A percentile compares a stretch with the other conserved stretches of the same genome.
Evolutionary conservation across 257 asterid species (phyloP).

Genomic region (Voacanga thouarsii): DNA sequence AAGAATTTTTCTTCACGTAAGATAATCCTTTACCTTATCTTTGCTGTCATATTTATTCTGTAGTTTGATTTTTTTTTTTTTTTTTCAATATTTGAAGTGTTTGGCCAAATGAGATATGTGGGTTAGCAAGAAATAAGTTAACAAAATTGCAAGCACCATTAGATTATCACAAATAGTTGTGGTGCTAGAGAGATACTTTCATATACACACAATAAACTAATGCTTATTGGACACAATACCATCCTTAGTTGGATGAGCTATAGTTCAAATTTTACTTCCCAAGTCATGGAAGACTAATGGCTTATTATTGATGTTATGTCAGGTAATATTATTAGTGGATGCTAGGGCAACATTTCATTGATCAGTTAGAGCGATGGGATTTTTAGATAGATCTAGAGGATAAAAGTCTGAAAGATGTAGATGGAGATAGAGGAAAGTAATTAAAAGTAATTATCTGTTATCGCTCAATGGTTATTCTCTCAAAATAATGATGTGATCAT

Average conservation of each 20-base stretch:
- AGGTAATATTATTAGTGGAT: not conserved
- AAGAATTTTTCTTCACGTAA: conserved; percentile 94
- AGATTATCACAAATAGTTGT: not conserved
- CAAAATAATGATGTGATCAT: not conserved
- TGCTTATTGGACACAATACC: too few relatives aligned
- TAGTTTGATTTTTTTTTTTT: not conserved
- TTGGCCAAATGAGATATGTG: not conserved
- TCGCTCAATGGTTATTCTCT: not conserved
- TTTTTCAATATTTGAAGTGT: not conserved
- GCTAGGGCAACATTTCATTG: not conserved
- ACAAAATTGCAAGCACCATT: not conserved
- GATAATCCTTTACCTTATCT: conserved; percentile 21
- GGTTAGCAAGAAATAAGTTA: not conserved
- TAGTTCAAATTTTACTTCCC: not conserved
- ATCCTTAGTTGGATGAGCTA: not conserved
- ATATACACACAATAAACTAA: not conserved
- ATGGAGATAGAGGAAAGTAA: not conserved
- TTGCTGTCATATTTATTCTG: not conserved
- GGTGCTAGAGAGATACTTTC: not conserved
- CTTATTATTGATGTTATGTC: not conserved
- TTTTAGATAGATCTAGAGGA: not conserved
- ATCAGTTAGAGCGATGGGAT: not conserved
- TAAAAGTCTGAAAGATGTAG: not conserved
- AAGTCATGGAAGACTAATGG: not conserved
- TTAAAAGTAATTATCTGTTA: too few relatives aligned